Conservation (phyloP, 768 basidiomycete species). For the Pilatotrama ljubarskyi region DNA sequence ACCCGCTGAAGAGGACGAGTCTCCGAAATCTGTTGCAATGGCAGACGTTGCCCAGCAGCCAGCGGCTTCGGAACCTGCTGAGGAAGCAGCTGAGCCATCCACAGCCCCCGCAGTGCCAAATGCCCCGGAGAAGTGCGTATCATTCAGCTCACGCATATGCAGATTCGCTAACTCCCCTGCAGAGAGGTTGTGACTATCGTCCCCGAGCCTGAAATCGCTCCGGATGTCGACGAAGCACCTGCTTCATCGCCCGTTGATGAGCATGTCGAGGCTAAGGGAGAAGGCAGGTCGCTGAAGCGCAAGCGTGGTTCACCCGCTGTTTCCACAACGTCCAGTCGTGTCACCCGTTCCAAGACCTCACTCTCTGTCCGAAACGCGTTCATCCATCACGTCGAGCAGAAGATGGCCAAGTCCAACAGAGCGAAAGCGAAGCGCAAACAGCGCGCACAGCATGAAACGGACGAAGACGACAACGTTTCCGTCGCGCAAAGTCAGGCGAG, state of each 20-base stretch:
- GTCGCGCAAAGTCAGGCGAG: slow-evolving; percentile 24
- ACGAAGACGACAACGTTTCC: slow-evolving; percentile 15
- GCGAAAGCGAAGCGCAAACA: slow-evolving; percentile 39
- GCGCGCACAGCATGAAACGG: slow-evolving; percentile 21
- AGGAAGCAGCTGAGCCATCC: neutral
- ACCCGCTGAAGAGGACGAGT: neutral
- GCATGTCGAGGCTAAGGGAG: slow-evolving; percentile 5
- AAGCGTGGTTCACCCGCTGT: slow-evolving; percentile 23
- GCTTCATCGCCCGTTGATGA: slow-evolving; percentile 2
- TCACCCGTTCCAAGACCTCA: slow-evolving; percentile 26
- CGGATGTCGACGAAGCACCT: neutral
- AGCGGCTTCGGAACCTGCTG: neutral
- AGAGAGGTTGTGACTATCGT: neutral
- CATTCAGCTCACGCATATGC: neutral
- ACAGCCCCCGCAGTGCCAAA: neutral
- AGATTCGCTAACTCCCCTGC: neutral
- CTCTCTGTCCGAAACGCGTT: slow-evolving; percentile 13
- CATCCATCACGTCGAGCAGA: neutral
- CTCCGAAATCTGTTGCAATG: neutral
- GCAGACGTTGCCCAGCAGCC: no score
- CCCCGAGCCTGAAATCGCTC: neutral
- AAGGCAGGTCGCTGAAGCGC: slow-evolving; percentile 24
- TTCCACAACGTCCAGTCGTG: slow-evolving; percentile 12
- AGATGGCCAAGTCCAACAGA: slow-evolving; percentile 6
- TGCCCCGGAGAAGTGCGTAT: neutral